Evolutionary conservation across 257 asterid genomes (phyloP).

Genomic region (Plantago ovata): DNA sequence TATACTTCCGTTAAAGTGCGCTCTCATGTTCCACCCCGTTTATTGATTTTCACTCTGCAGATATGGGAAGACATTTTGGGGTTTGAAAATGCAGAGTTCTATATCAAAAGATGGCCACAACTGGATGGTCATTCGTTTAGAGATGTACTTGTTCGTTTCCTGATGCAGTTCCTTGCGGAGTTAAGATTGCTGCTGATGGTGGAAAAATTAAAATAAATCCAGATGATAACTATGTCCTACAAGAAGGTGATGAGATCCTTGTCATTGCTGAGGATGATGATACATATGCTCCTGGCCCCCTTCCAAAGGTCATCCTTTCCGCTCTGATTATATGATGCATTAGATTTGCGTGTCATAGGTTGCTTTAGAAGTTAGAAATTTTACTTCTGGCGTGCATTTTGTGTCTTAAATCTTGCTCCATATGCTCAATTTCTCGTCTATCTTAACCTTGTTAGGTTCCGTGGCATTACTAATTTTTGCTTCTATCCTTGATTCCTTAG

Average conservation of each 20-base stretch:
- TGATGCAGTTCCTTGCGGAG: slow-evolving; percentile 95
- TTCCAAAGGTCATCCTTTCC: slow-evolving; percentile 63
- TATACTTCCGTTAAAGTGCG: background rate
- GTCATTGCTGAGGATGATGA: slow-evolving; percentile 99
- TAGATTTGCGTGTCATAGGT: slow-evolving; percentile 6
- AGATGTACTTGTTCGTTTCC: slow-evolving; percentile 78
- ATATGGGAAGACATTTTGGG: slow-evolving; percentile 99
- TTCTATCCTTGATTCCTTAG: background rate
- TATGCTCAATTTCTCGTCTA: background rate
- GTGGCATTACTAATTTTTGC: background rate
- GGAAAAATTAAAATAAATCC: slow-evolving; percentile 89
- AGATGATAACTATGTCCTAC: slow-evolving; percentile 70
- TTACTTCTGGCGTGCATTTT: background rate
- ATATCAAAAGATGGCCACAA: slow-evolving; percentile 90
- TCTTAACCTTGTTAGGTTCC: background rate
- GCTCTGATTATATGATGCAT: slow-evolving; percentile 25
- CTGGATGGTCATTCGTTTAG: slow-evolving; percentile 68
- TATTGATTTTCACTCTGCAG: slow-evolving; percentile 36
- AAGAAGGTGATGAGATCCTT: slow-evolving; percentile 91
- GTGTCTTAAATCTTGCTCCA: background rate
- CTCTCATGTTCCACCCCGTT: slow-evolving; percentile 5
- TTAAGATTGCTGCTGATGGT: slow-evolving; percentile 73
- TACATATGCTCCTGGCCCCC: slow-evolving; percentile 86
- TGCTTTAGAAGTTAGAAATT: slow-evolving; percentile 3
- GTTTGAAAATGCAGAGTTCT: slow-evolving; percentile 94